Conservation (phyloP, 2,329 filamentous ascomycete species). For the Fusarium odoratissimum region DNA sequence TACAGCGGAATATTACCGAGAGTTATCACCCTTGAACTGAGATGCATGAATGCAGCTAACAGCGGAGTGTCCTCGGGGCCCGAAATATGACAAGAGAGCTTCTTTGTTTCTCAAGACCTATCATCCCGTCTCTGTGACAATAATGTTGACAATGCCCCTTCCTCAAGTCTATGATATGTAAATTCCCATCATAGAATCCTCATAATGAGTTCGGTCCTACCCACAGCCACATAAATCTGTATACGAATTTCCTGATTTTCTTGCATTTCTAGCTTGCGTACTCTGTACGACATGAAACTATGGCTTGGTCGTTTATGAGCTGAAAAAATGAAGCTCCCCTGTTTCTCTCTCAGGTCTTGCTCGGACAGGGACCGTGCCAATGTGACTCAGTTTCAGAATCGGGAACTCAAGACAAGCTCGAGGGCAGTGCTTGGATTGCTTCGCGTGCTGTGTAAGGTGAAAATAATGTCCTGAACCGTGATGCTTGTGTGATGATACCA, state of each 20-base stretch:
- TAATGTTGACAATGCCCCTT: not conserved
- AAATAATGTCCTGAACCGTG: constrained; percentile 15
- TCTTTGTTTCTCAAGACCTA: not conserved
- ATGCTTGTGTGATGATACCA: constrained; percentile 28
- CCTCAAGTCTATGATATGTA: not conserved
- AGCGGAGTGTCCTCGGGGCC: not conserved
- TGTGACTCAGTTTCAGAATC: constrained; percentile 42
- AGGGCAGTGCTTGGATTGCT: constrained; percentile 13
- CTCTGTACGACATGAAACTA: constrained; percentile 14
- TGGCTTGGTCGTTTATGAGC: constrained; percentile 5
- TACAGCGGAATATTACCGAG: not conserved
- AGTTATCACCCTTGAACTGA: constrained; percentile 6
- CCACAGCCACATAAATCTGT: not conserved
- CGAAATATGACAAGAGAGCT: not conserved
- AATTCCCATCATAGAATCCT: not conserved
- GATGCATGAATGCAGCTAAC: not conserved
- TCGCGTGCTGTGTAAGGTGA: constrained; percentile 29
- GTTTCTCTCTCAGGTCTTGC: constrained; percentile 3
- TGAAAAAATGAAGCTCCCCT: constrained; percentile 5
- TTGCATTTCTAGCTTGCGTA: not conserved
- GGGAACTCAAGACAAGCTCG: constrained; percentile 20
- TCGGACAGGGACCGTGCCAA: constrained; percentile 22
- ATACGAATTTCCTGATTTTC: not conserved
- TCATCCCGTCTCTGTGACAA: not conserved
- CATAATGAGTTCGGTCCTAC: not conserved